Evolutionary conservation across 2,329 filamentous ascomycete species (phyloP).

Genomic region (Cercospora beticola): DNA sequence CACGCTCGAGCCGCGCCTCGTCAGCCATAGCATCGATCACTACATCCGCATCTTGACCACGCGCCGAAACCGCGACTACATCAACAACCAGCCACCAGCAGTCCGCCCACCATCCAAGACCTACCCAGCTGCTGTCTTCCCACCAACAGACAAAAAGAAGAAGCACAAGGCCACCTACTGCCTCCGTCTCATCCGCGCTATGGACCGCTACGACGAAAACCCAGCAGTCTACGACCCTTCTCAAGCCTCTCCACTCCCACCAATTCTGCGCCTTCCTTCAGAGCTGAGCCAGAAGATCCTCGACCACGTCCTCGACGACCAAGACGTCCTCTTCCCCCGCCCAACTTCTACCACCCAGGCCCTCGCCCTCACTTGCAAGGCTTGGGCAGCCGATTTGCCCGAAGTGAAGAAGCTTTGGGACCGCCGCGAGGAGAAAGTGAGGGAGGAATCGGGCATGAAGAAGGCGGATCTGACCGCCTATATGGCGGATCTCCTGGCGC

Average conservation of each 20-base stretch:
- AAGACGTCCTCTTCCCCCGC: slow-evolving; percentile 13
- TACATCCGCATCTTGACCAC: neutral
- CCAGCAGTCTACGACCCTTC: slow-evolving; percentile 6
- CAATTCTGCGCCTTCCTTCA: slow-evolving; percentile 16
- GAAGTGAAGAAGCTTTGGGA: slow-evolving; percentile 17
- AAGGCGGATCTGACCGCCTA: neutral
- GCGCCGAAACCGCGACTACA: neutral
- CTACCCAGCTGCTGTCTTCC: slow-evolving; percentile 6
- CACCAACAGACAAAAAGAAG: slow-evolving; percentile 2
- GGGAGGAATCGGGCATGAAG: neutral
- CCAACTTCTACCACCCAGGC: slow-evolving; percentile 7
- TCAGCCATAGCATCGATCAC: neutral
- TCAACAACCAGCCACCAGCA: neutral
- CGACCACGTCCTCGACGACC: slow-evolving; percentile 15
- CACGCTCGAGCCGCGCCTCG: slow-evolving; percentile 2
- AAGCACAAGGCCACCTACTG: slow-evolving; percentile 15
- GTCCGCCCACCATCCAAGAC: neutral
- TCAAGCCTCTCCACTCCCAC: slow-evolving; percentile 2
- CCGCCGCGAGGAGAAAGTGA: neutral
- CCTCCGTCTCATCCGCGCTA: slow-evolving; percentile 11
- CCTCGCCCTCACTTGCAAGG: slow-evolving; percentile 16
- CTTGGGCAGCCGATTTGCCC: slow-evolving; percentile 12
- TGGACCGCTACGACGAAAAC: slow-evolving; percentile 15
- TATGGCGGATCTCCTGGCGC: neutral
- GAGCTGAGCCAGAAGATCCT: slow-evolving; percentile 21